Evolutionary conservation across 106 monocot species (phyloP), one percentile per base, ranked within the genome.

Genomic region (Dioscorea alata): DNA sequence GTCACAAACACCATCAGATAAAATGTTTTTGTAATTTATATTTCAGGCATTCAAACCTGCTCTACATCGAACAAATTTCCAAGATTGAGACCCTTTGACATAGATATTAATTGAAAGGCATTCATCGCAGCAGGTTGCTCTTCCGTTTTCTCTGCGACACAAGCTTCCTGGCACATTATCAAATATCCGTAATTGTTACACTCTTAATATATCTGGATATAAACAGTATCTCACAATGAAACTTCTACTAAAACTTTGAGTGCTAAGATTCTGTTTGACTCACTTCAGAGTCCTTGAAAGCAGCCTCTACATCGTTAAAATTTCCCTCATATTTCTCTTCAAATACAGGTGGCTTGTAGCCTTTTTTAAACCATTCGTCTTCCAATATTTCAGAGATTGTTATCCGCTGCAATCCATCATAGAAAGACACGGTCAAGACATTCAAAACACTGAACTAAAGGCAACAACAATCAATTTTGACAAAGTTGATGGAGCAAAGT

Each of bases 291-390:
- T 87, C 85, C 35, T 81, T 67, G 70, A 95, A 95, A 59, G 72
- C 92, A 65, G 87, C 89, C 79, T 85, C 78, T 2, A 92, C 73
- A 57, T 92, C 91, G 79, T 85, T 88, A 64, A 88, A 58, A 77
- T 69, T 88, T 48, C 74, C 60, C 17, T 83, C 74, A 80, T 74
- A 85, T 16, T 83, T 88, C 76, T 84, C 80, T 17, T 97, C 80
- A 75, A 97, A 92, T 33, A 74, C 76, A 18, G 97, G 80, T 7
- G 74, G 83, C n/a, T 87, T 90, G 48, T 92, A 92, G 19, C 89
- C 85, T 79, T 90, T 89, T 68, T 68, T 92, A 77, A 97, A 97
- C 97, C 97, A 97, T 72, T 76, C 78, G 81, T 97, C 87, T 68
- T 81, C 82, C 82, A 92, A 67, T 60, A 92, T 92, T 54, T 97